A percentile compares a stretch with the other conserved stretches of the same genome.
phyloP scores from a whole-genome alignment of 495 filamentous ascomycete genomes.

The Podospora bellae-mahoneyi region DNA sequence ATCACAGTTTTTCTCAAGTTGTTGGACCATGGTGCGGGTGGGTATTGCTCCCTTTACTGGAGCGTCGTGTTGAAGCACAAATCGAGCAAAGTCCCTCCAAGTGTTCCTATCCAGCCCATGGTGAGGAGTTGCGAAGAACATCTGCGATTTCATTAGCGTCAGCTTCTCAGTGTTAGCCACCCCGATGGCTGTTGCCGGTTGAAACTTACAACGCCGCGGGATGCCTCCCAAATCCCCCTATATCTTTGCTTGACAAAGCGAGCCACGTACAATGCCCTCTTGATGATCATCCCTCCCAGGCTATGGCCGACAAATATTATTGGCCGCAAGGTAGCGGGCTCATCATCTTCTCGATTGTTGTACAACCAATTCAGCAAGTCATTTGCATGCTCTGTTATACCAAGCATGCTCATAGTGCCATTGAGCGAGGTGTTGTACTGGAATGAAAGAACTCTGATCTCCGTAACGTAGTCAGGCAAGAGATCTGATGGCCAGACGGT shows the following conservation, averaged over 20 bases:
- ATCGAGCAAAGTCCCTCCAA: constrained; percentile 12
- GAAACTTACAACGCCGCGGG: constrained; percentile 11
- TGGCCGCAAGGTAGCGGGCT: background rate
- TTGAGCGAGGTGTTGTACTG: constrained; percentile 11
- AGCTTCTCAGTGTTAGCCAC: background rate
- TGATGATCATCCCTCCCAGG: constrained; percentile 16
- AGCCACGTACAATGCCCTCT: constrained; percentile 6
- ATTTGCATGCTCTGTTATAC: constrained; percentile 11
- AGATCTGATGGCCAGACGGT: constrained; percentile 20
- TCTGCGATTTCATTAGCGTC: constrained; percentile 4
- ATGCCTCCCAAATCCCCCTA: constrained; percentile 14
- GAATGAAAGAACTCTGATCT: constrained; percentile 17
- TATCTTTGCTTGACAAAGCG: background rate
- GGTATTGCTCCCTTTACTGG: constrained; percentile 4
- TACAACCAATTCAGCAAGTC: constrained; percentile 7
- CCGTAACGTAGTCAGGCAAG: background rate
- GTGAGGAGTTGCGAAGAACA: constrained; percentile 21
- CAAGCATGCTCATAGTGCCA: background rate
- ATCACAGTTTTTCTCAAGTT: constrained; percentile 5
- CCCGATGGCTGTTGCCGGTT: too few relatives aligned
- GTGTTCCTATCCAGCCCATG: constrained; percentile 1
- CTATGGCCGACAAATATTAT: constrained; percentile 20
- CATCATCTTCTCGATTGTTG: background rate
- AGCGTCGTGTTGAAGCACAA: constrained; percentile 6
- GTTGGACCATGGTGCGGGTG: constrained; percentile 11